Evolutionary conservation across 2,329 filamentous ascomycete species (phyloP), one percentile per base, ranked within the genome.

Genomic region (Microdochium trichocladiopsis): DNA sequence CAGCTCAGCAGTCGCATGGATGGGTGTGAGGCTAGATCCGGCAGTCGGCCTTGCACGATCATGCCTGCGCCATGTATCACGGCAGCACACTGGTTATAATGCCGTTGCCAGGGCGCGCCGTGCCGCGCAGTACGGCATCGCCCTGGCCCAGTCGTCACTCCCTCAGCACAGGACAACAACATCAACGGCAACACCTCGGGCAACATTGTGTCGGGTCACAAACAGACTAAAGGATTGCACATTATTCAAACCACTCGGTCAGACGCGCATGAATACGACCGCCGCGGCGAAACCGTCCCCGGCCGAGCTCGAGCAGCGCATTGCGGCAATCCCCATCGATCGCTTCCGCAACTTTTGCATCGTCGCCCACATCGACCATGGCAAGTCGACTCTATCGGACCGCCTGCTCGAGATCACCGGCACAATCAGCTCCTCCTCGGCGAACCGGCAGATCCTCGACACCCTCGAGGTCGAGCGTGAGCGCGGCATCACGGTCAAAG

Each of bases 321-420:
- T 93, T 55, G 76, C 83, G 16, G 83, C 81, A 5, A 92, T 93
- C 51, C 88, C 88, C 2, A 86, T 92, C 62, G 83, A 87, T 53
- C 82, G 88, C 21, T 93, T 84, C 60, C 87, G 94, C 57, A 99
- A 99, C 70, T 99, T 99, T 69, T 99, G 94, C 71, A 97, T 99
- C 63, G 93, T 99, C 50, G 94, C 94, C 10, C 94, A 99, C 69
- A 95, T 99, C 66, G 94, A 99, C 69, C 94, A 99, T 83, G 94
- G 94, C 63, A 99, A 99, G 72, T 95, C 89, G 66, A 99, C 94
- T 4, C 83, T 99, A 51, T 93, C 87, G 59, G 94, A 99, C 65
- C 87, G 94, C 2, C 75, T 99, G 51, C 80, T 99, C 56, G 94
- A 99, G 76, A 77, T 95, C 57, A 99, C 94, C 1, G 93, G 94